Conservation (phyloP, 2,329 filamentous ascomycete genomes). For the Massarina eburnea region DNA sequence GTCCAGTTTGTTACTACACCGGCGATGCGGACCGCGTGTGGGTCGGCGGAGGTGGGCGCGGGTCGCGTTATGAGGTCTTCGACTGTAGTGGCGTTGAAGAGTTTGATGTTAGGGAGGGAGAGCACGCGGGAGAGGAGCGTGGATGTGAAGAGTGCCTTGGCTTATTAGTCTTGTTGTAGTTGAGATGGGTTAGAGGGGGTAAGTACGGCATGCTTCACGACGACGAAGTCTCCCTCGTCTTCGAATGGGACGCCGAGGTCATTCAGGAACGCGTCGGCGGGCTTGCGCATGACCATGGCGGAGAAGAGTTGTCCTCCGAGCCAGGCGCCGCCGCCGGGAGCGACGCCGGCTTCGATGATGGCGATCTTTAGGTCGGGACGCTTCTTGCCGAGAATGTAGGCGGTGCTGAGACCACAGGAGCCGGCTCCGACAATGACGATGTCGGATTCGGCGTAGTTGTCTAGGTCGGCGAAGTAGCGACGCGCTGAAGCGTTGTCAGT, state of each 20-base stretch:
- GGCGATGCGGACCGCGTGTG: conserved; percentile 68
- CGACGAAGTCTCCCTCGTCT: conserved; percentile 84
- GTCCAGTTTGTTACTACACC: conserved; percentile 98
- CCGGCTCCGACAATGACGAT: conserved; percentile 92
- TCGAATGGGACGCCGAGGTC: conserved; percentile 84
- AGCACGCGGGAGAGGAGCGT: conserved; percentile 84
- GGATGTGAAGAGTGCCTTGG: conserved; percentile 76
- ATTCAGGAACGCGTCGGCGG: conserved; percentile 79
- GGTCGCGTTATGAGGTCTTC: conserved; percentile 89
- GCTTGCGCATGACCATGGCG: conserved; percentile 94
- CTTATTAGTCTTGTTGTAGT: too few species aligned
- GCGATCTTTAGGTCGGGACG: conserved; percentile 90
- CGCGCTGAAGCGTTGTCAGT: conserved; percentile 48
- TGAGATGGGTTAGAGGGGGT: too few species aligned
- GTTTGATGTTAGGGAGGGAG: conserved; percentile 85
- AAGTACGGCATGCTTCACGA: conserved; percentile 78
- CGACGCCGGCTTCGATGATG: conserved; percentile 84
- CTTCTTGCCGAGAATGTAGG: conserved; percentile 79
- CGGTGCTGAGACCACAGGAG: conserved; percentile 81
- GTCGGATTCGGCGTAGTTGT: conserved; percentile 88
- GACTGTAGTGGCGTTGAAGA: conserved; percentile 92
- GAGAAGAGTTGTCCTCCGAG: conserved; percentile 92
- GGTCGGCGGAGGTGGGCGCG: conserved; percentile 41
- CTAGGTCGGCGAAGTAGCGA: conserved; percentile 88
- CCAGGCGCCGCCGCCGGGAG: conserved; percentile 85